Evolutionary conservation across 495 filamentous ascomycete species (phyloP).

Genomic region (Daldinia loculata): DNA sequence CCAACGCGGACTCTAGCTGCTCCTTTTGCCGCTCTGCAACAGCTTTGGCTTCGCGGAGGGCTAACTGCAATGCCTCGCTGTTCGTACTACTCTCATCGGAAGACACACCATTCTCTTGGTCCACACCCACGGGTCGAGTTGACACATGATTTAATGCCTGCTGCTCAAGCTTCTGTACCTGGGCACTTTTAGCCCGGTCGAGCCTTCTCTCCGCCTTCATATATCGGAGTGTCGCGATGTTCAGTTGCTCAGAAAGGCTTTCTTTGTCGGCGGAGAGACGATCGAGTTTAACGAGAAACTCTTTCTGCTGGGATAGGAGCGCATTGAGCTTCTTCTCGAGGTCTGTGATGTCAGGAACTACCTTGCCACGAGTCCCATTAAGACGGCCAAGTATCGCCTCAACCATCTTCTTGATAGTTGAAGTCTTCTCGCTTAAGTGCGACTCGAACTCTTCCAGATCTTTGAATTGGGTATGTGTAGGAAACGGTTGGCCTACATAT

Average conservation of each 20-base stretch:
- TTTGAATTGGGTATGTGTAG: slow-evolving; percentile 69
- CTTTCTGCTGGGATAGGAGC: slow-evolving; percentile 82
- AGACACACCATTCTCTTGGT: slow-evolving; percentile 62
- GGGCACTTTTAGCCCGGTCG: slow-evolving; percentile 83
- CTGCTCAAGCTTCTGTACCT: slow-evolving; percentile 91
- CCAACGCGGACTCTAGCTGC: slow-evolving; percentile 78
- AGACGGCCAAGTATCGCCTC: slow-evolving; percentile 55
- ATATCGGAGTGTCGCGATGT: slow-evolving; percentile 85
- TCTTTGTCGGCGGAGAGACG: slow-evolving; percentile 81
- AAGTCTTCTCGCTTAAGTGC: slow-evolving; percentile 71
- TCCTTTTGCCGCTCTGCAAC: slow-evolving; percentile 83
- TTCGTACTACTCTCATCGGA: slow-evolving; percentile 66
- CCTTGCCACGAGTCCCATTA: slow-evolving; percentile 50
- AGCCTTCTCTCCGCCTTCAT: slow-evolving; percentile 94
- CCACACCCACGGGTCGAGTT: slow-evolving; percentile 59
- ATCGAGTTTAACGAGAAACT: slow-evolving; percentile 77
- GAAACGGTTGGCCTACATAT: slow-evolving; percentile 56
- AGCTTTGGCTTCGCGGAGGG: slow-evolving; percentile 76
- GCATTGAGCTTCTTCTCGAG: slow-evolving; percentile 77
- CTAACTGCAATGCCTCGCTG: slow-evolving; percentile 64
- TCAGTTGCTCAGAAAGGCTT: slow-evolving; percentile 80
- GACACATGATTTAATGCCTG: slow-evolving; percentile 75
- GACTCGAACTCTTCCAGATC: slow-evolving; percentile 76
- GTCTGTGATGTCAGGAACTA: slow-evolving; percentile 70
- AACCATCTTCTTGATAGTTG: slow-evolving; percentile 55